A percentile compares a stretch with the other conserved stretches of the same genome.
phyloP scores from a whole-genome alignment of 2,329 filamentous ascomycete species.

The Cladophialophora carrionii region DNA sequence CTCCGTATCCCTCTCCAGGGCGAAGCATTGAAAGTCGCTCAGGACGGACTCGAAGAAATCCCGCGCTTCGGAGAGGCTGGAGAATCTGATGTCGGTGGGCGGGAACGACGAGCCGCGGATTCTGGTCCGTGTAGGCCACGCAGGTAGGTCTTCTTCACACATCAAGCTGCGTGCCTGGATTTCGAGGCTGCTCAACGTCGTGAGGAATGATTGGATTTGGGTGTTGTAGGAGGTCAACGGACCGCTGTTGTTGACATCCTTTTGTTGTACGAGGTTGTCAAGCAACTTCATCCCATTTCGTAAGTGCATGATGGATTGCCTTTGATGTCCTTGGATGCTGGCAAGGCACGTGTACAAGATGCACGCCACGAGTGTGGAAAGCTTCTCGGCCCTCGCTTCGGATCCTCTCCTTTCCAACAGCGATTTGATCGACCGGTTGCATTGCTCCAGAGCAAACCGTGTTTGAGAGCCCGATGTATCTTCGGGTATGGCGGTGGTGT shows the following conservation, averaged over 20 bases:
- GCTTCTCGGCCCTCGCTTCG: slow-evolving; percentile 10
- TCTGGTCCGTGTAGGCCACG: slow-evolving; percentile 2
- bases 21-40: slow-evolving; percentile 19
- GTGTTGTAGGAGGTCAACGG: slow-evolving; percentile 8
- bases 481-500: slow-evolving; percentile 15
- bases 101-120: neutral
- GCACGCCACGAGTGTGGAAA: slow-evolving; percentile 14
- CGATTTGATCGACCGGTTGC: slow-evolving; percentile 20
- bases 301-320: slow-evolving; percentile 20
- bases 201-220: slow-evolving; percentile 17
- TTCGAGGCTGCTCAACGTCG: slow-evolving; percentile 14
- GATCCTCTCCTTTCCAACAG: slow-evolving; percentile 5
- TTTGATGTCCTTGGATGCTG: slow-evolving; percentile 21
- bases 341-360: slow-evolving; percentile 21
- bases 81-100: slow-evolving; percentile 1
- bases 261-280: slow-evolving; percentile 6
- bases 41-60: slow-evolving; percentile 15
- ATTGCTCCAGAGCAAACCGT: slow-evolving; percentile 20
- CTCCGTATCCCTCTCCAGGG: neutral
- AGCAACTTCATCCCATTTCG: slow-evolving; percentile 17
- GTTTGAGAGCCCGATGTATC: slow-evolving; percentile 14
- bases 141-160: slow-evolving; percentile 14
- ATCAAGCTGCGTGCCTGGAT: slow-evolving; percentile 19
- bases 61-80: slow-evolving; percentile 9
- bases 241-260: neutral